Evolutionary conservation across 495 filamentous ascomycete genomes (phyloP), one percentile per base, ranked within the genome.

Genomic region (Aspergillus sclerotiicarbonarius): DNA sequence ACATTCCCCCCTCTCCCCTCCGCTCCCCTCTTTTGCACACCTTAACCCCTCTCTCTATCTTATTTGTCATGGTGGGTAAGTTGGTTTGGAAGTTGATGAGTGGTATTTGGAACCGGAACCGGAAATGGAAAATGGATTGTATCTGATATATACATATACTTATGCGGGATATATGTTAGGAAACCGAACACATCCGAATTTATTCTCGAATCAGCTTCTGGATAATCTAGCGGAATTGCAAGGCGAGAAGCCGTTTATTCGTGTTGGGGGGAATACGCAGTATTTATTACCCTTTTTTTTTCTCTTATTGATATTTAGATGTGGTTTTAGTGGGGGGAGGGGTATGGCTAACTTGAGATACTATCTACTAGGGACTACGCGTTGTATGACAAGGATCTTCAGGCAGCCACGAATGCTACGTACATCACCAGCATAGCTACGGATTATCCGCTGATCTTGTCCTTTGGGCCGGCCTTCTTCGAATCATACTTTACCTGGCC

Each of bases 401-500:
- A 77, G 15, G 71, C 72, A 18, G 80, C 80, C 19, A 74, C 80
- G 20, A 80, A 83, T 53, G 85, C 82, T 39, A 87, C 77, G 1
- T 61, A 78, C 32, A 76, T 84, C 45, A 72, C 73, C 0, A 62
- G 62, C 0, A 71, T 76, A 10, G 85, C 84, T 0, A 21, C 66
- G 0, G 86, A 89, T 67, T 88, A 87, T 54, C 86, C 85, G 7
- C 80, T 77, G 8, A 84, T 78, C 6, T 71, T 88, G 30, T 77
- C 74, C 53, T 85, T 87, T 45, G 87, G 87, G 0, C 81, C 80
- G 0, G 78, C 80, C 1, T 89, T 73, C 64, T 90, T 89, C 59
- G 85, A 89, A 53, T 87, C 85, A 0, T 89, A 88, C 65, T 58
- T 53, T 15, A 84, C 84, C 2, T 87, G 75, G 76, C 79, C 81